Conservation (phyloP, 495 filamentous ascomycete genomes). For the Hypoxylon crocopeplum region DNA sequence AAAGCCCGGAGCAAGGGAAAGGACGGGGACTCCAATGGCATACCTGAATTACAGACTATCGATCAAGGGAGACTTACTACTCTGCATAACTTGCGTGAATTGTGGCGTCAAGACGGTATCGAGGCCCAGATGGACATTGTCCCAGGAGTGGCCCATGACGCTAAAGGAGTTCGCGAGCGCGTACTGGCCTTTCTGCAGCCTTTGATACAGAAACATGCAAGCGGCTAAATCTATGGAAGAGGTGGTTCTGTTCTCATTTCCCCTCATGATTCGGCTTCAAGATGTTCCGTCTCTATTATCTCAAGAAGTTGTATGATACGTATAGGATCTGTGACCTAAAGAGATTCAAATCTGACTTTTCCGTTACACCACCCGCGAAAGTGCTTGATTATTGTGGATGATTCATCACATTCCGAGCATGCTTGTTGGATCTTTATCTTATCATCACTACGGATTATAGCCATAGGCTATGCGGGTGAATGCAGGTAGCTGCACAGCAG, state of each 20-base stretch:
- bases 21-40: neutral
- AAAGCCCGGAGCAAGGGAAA: slow-evolving; percentile 1
- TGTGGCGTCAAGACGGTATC: slow-evolving; percentile 31
- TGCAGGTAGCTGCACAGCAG: too few relatives aligned
- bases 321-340: too few relatives aligned
- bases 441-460: too few relatives aligned
- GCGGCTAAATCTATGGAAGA: neutral
- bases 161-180: slow-evolving; percentile 18
- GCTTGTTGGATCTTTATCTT: too few relatives aligned
- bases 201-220: slow-evolving; percentile 3
- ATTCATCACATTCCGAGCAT: too few relatives aligned
- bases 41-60: neutral
- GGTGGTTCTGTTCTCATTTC: neutral
- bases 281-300: too few relatives aligned
- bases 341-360: too few relatives aligned
- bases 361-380: too few relatives aligned
- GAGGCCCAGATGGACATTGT: slow-evolving; percentile 27
- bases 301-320: too few relatives aligned
- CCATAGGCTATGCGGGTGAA: too few relatives aligned
- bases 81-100: slow-evolving; percentile 7
- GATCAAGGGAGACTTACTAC: slow-evolving; percentile 21
- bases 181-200: slow-evolving; percentile 24
- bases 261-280: too few relatives aligned
- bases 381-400: too few relatives aligned
- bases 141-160: slow-evolving; percentile 22